Evolutionary conservation across 2,329 filamentous ascomycete species (phyloP), one percentile per base, ranked within the genome.

Genomic region (Bipolaris oryzae): DNA sequence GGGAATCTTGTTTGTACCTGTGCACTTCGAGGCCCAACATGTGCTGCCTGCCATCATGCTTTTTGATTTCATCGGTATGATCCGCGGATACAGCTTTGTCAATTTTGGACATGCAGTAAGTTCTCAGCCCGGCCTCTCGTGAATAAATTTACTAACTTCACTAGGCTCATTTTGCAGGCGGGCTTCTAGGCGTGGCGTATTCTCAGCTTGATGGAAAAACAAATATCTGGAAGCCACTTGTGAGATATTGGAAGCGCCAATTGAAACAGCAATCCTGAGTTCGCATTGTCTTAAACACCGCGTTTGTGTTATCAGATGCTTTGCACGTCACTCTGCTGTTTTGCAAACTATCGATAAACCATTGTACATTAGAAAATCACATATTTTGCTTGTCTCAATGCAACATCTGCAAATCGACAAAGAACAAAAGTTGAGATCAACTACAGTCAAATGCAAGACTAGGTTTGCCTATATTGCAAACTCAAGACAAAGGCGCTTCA

Each of bases 31-130:
- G 9, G 73, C 73, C 9, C 65, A 70, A 39, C 67, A 68, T 33
- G 68, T 74, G 21, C 55, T 75, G 25, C 64, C 71, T 7, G 58
- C 58, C 6, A 50, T 75, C n/a, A 71, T 75, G 69, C 53, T 68
- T 16, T 74, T 75, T 42, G 73, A 75, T 58, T 51, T 73, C 20
- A 52, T 69, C 37, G 73, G 73, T 16, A 65, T 74, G 52, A 54
- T 74, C 11, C 62, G 66, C 6, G 71, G 70, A 1, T 72, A 66
- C 45, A 64, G 53, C 1, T 68, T 69, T 21, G 58, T 73, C 10
- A 71, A 68, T 31, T 63, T 73, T 34, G 73, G 72, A 6, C 73
- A 75, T 45, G 73, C 69, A n/a, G 73, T 74, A 63, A 62, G 73
- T 71, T 34, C 16, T 33, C 13, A 33, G 39, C 10, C 7, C 9